These are phyloP conservation scores for Spizellomyces sp. DNA, from an alignment of 192 early-diverging fungal species.

Conservation along the genomic window DNA sequence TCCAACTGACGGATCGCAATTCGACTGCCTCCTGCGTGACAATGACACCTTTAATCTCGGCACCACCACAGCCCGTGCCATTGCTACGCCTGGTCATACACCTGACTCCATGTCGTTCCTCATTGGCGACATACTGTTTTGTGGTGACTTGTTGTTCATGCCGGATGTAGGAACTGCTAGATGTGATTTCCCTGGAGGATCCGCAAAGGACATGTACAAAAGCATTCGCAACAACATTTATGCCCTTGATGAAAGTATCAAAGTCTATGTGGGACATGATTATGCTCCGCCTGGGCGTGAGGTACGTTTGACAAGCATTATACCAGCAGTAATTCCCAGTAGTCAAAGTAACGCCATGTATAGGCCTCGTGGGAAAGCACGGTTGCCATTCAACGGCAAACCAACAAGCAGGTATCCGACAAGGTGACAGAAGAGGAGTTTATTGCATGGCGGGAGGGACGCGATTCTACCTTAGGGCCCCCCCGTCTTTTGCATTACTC, in stretches of 20 bases:
- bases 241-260: background rate
- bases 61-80: background rate
- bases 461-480: slow-evolving; percentile 22
- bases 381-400: slow-evolving; percentile 15
- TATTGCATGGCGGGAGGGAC: slow-evolving; percentile 19
- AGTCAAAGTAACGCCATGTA: background rate
- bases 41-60: slow-evolving; percentile 20
- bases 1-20: slow-evolving; percentile 26
- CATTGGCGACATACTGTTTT: slow-evolving; percentile 32
- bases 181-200: slow-evolving; percentile 38
- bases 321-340: no score
- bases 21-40: slow-evolving; percentile 30
- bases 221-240: background rate
- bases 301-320: no score
- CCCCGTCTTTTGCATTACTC: slow-evolving; percentile 28
- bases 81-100: slow-evolving; percentile 38
- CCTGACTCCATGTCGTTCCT: slow-evolving; percentile 28
- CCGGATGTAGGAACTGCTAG: slow-evolving; percentile 39
- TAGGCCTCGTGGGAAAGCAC: background rate
- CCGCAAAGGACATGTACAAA: slow-evolving; percentile 27
- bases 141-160: slow-evolving; percentile 36
- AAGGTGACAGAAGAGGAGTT: slow-evolving; percentile 25
- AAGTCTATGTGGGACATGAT: slow-evolving; percentile 32
- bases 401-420: slow-evolving; percentile 26
- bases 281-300: slow-evolving; percentile 18